Conservation (phyloP, 139 green algal species). For the Yamagishiella unicocca region DNA sequence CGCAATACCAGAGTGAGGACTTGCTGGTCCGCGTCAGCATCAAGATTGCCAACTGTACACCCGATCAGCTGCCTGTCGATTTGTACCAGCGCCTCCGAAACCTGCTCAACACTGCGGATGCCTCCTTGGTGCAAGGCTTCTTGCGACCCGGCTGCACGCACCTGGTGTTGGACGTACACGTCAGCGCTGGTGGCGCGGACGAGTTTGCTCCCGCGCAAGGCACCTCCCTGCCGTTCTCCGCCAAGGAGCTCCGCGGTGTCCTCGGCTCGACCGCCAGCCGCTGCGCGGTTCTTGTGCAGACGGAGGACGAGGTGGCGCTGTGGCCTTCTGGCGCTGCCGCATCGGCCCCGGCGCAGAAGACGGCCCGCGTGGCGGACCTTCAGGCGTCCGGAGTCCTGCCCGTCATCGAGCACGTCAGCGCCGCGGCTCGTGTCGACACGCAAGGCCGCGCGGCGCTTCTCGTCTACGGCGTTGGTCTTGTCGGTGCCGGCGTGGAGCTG, state of each 20-base stretch:
- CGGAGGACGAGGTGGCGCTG: not conserved
- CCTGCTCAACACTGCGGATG: slow-evolving; percentile 25
- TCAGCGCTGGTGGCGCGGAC: not conserved
- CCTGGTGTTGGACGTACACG: slow-evolving; percentile 38
- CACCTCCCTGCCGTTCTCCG: not conserved
- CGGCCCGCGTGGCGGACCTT: not conserved
- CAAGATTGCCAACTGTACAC: slow-evolving; percentile 42
- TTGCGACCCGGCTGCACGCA: slow-evolving; percentile 47
- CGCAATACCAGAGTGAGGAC: slow-evolving; percentile 42
- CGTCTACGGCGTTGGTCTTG: not conserved
- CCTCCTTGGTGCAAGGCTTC: slow-evolving; percentile 41
- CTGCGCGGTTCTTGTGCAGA: not conserved
- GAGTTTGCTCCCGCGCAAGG: not conserved
- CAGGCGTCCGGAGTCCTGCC: not conserved
- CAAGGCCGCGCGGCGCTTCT: not conserved
- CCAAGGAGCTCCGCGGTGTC: not conserved
- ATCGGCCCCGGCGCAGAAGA: not conserved
- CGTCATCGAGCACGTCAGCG: not conserved
- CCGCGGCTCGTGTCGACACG: not conserved
- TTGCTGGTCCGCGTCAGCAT: slow-evolving; percentile 50
- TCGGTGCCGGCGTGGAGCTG: not conserved
- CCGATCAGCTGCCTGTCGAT: slow-evolving; percentile 41
- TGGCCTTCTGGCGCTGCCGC: not conserved
- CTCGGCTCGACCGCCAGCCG: not conserved
- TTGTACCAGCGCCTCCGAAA: slow-evolving; percentile 42